These are phyloP conservation scores for Gaeumannomyces sp. DNA, from an alignment of 2,329 filamentous ascomycete species.

Conservation along the genomic window DNA sequence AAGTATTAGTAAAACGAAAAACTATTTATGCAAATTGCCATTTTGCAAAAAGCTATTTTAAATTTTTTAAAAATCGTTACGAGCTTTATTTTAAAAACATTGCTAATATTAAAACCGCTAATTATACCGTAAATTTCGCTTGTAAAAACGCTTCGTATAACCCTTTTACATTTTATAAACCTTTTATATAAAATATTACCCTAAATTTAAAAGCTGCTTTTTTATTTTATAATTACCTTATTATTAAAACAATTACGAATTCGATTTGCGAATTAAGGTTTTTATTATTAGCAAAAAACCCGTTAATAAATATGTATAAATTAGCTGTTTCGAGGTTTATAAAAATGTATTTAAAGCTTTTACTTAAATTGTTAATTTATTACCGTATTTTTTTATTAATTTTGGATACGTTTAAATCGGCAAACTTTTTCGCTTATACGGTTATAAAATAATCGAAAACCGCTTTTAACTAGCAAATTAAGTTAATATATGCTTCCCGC, in stretches of 20 bases:
- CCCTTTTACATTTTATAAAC: background rate
- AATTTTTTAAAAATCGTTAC: background rate
- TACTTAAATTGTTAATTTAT: too few species aligned
- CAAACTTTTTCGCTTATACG: background rate
- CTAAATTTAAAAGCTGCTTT: background rate
- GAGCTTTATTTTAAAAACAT: background rate
- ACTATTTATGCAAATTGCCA: background rate
- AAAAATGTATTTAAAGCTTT: too few species aligned
- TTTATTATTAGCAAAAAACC: background rate
- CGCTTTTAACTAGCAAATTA: background rate
- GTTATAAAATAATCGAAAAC: background rate
- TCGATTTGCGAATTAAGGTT: background rate
- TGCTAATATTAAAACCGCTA: background rate
- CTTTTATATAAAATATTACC: background rate
- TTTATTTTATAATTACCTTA: background rate
- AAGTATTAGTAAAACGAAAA: background rate
- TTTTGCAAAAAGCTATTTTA: background rate
- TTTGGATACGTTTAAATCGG: too few species aligned
- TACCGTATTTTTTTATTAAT: background rate
- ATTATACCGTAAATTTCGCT: too few species aligned
- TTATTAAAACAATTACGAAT: background rate
- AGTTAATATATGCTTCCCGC: background rate
- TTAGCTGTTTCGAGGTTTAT: too few species aligned
- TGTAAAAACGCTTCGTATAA: background rate
- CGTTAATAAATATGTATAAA: background rate